Evolutionary conservation across 768 basidiomycete genomes (phyloP), one percentile per base, ranked within the genome.

Genomic region (Trametes punicea): DNA sequence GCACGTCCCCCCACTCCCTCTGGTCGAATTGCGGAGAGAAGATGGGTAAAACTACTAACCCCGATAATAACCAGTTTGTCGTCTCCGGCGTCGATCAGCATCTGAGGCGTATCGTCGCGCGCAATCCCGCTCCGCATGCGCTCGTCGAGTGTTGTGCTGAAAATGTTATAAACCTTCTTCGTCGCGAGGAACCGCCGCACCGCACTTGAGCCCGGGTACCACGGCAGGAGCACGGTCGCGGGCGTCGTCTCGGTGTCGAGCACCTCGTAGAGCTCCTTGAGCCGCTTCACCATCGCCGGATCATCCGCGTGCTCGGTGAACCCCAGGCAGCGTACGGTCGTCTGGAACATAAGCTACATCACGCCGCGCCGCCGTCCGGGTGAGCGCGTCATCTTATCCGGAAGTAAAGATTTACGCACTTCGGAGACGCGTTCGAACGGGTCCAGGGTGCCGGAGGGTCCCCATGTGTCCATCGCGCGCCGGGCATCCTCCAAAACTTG

Each of bases 131-230:
- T 82, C 56, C 77, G 67, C 65, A 82, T 68, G 53, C 88, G 75
- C n/a, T 74, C 71, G 52, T 78, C 75, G 57, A 89, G 81, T 34
- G 81, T 81, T 10, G 68, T 68, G 46, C 75, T 74, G 49, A 90
- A 69, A 59, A 91, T 88, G 60, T 84, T 80, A 67, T 89, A 90
- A 53, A 91, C 84, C 62, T 82, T 74, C 69, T 88, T 90, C 29
- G 88, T 90, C 15, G 88, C 83, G 69, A 81, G 77, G 36, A 88
- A 68, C 66, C 88, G 88, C 63, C 72, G 79, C 50, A 89, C 68
- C 82, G 87, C 87, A 18, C 85, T 84, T 4, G 83, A 83, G 42
- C 79, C 81, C 8, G 88, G 88, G 46, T 90, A 71, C 88, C 88
- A 90, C 33, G 88, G 88, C 27, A 88, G 70, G 15, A 91, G 77